Evolutionary conservation across 768 basidiomycete species (phyloP).

Genomic region (Mrakia blollopis): DNA sequence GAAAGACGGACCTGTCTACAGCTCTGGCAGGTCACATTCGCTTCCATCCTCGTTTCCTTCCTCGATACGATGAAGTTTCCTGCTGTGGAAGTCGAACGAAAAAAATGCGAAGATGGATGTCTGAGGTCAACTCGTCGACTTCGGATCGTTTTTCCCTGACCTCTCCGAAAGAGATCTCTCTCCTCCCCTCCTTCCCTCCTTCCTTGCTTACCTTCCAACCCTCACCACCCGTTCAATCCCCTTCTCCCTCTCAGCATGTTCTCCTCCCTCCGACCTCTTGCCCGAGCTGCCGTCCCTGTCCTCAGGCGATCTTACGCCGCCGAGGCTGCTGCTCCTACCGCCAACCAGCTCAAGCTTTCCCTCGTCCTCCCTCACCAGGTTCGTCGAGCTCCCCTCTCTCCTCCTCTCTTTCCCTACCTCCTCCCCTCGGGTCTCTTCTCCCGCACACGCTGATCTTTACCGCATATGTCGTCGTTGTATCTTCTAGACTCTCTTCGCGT

Average conservation of each 20-base stretch:
- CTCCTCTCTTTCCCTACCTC: not conserved
- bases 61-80: not conserved
- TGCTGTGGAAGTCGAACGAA: not conserved
- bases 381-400: constrained; percentile 38
- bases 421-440: not conserved
- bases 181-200: not conserved
- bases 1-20: constrained; percentile 23
- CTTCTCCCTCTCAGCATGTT: constrained; percentile 1
- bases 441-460: too few relatives aligned
- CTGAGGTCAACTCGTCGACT: not conserved
- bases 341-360: constrained; percentile 83
- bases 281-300: constrained; percentile 41
- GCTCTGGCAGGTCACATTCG: constrained; percentile 24
- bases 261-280: constrained; percentile 24
- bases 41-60: not conserved
- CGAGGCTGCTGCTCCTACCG: constrained; percentile 55
- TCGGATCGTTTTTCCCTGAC: not conserved
- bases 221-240: not conserved
- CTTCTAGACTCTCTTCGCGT: constrained; percentile 76
- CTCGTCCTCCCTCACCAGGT: constrained; percentile 95
- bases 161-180: not conserved
- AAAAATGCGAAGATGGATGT: not conserved
- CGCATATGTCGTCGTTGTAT: not conserved
- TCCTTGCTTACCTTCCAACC: not conserved
- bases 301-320: constrained; percentile 88